phyloP scores from a whole-genome alignment of 495 filamentous ascomycete genomes.

The Neohortaea acidophila region DNA sequence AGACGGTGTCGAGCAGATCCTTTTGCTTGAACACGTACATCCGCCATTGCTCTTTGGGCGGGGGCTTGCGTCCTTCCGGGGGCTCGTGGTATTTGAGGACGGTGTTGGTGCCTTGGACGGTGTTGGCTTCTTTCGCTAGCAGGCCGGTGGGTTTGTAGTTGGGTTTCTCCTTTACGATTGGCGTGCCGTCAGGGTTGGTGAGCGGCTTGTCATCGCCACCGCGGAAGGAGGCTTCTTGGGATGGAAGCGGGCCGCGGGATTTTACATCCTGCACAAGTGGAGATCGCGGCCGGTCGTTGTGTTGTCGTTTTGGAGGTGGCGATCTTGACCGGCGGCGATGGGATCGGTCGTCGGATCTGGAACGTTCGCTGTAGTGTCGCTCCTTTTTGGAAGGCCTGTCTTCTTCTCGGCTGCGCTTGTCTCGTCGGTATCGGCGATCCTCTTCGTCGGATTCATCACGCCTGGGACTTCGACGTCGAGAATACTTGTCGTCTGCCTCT shows the following conservation, averaged over 20 bases:
- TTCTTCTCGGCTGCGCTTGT: too few relatives aligned
- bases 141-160: constrained; percentile 71
- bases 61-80: constrained; percentile 75
- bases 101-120: constrained; percentile 49
- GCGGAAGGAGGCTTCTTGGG: constrained; percentile 26
- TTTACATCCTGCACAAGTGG: constrained; percentile 9
- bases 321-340: constrained; percentile 9
- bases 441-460: too few relatives aligned
- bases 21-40: constrained; percentile 84
- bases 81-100: constrained; percentile 95
- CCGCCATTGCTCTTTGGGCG: constrained; percentile 63
- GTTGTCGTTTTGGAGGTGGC: constrained; percentile 10
- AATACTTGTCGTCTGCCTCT: too few relatives aligned
- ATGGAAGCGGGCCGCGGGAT: constrained; percentile 23
- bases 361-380: constrained; percentile 1
- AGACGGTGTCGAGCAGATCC: constrained; percentile 64
- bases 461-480: too few relatives aligned
- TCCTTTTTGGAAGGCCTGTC: background rate
- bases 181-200: constrained; percentile 16
- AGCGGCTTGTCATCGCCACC: constrained; percentile 5
- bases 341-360: constrained; percentile 10
- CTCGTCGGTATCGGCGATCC: too few relatives aligned
- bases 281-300: constrained; percentile 7
- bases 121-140: constrained; percentile 79
- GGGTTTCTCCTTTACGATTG: constrained; percentile 62